These are phyloP conservation scores for Pseudopithomyces chartarum DNA, from an alignment of 2,329 filamentous ascomycete species.

Conservation along the genomic window DNA sequence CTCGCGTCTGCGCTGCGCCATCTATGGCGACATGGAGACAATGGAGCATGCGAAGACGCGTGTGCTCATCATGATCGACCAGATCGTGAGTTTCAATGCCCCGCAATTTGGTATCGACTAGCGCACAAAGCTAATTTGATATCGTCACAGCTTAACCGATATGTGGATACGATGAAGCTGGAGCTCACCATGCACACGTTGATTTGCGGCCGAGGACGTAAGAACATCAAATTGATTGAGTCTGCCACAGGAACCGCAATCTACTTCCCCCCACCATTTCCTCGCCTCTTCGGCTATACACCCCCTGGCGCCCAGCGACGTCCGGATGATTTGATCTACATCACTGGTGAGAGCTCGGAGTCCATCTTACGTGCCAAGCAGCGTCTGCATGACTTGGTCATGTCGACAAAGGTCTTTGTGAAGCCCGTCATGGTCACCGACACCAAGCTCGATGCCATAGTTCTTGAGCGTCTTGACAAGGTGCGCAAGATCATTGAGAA, in stretches of 20 bases:
- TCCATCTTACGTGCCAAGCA: conserved; percentile 88
- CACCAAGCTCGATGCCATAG: conserved; percentile 92
- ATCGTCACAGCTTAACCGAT: conserved; percentile 65
- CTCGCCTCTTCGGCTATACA: conserved; percentile 86
- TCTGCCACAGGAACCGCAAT: conserved; percentile 95
- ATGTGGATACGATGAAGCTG: conserved; percentile 79
- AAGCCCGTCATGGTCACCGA: conserved; percentile 91
- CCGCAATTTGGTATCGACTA: conserved; percentile 22
- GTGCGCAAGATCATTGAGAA: conserved; percentile 97
- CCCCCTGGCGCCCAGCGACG: conserved; percentile 80
- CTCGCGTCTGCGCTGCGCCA: conserved; percentile 87
- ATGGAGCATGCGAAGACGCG: conserved; percentile 97
- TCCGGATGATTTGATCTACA: conserved; percentile 89
- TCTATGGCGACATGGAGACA: conserved; percentile 94
- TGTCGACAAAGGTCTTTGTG: conserved; percentile 74
- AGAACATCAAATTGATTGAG: conserved; percentile 98
- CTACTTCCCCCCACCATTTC: conserved; percentile 95
- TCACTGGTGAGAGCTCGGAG: conserved; percentile 86
- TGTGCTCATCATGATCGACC: conserved; percentile 95
- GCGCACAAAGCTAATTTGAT: conserved; percentile 43
- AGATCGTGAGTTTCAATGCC: conserved; percentile 66
- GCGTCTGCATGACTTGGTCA: conserved; percentile 84
- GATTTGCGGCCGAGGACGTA: conserved; percentile 89
- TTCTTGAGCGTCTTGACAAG: conserved; percentile 90
- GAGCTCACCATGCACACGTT: conserved; percentile 89